A percentile compares a stretch with the other conserved stretches of the same genome.
phyloP scores from a whole-genome alignment of 2,329 filamentous ascomycete species.

The Kalaharituber pfeilii region DNA sequence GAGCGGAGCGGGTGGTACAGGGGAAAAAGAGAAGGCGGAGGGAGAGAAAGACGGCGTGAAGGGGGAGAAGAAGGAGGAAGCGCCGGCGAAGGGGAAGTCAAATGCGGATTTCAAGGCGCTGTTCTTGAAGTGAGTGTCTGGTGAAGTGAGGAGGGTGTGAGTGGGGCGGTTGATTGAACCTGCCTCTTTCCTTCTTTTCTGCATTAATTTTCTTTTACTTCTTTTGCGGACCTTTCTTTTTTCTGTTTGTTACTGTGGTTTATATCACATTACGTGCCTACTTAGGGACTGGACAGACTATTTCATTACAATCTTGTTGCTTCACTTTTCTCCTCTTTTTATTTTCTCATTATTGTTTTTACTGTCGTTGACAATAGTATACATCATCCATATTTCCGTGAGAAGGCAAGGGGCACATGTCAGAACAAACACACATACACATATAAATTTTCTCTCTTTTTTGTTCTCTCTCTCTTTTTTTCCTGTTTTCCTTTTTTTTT shows the following conservation, averaged over 20 bases:
- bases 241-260: neutral
- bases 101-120: slow-evolving; percentile 23
- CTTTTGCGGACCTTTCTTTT: no score
- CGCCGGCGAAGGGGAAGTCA: slow-evolving; percentile 11
- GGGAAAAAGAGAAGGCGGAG: slow-evolving; percentile 26
- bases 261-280: neutral
- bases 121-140: slow-evolving; percentile 21
- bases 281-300: no score
- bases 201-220: no score
- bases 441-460: neutral
- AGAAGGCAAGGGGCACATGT: no score
- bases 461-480: neutral
- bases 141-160: no score
- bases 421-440: neutral
- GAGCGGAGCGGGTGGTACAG: slow-evolving; percentile 22
- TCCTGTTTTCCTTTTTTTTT: neutral
- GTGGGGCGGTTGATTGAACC: slow-evolving; percentile 7
- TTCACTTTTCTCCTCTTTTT: slow-evolving; percentile 1
- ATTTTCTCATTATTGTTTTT: neutral
- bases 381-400: no score
- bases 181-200: neutral
- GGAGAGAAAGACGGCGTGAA: slow-evolving; percentile 13
- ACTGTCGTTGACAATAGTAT: neutral
- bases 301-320: slow-evolving; percentile 3
- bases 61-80: slow-evolving; percentile 6